Conservation (phyloP, 1,284 basidiomycete species). For the Meripilus lineatus region DNA sequence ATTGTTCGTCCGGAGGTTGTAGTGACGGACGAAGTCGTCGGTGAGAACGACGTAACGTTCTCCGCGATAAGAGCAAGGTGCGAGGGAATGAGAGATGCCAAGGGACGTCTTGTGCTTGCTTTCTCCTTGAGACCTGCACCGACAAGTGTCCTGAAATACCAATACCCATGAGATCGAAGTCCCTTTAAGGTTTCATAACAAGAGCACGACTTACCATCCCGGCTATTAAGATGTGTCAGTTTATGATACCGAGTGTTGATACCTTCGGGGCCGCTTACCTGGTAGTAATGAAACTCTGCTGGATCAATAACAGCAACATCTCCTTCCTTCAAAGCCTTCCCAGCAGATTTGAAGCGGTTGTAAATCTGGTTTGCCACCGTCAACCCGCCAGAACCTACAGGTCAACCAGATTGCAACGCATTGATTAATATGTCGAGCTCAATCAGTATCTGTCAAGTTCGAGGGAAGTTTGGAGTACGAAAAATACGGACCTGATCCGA, state of each 20-base stretch:
- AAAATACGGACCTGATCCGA: conserved; percentile 55
- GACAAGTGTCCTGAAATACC: conserved; percentile 78
- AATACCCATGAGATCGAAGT: conserved; percentile 1
- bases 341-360: conserved; percentile 67
- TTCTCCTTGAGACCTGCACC: conserved; percentile 81
- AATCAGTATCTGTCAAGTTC: conserved; percentile 9
- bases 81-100: conserved; percentile 67
- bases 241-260: conserved; percentile 3
- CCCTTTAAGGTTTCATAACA: not conserved
- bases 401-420: not conserved
- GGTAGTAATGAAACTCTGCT: conserved; percentile 75
- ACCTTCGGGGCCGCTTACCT: conserved; percentile 39
- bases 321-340: conserved; percentile 60
- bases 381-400: conserved; percentile 71
- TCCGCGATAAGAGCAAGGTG: conserved; percentile 75
- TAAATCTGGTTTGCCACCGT: conserved; percentile 82
- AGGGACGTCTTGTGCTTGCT: conserved; percentile 59
- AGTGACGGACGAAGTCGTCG: conserved; percentile 70
- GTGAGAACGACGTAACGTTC: conserved; percentile 74
- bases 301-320: conserved; percentile 85
- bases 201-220: conserved; percentile 55
- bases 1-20: conserved; percentile 69
- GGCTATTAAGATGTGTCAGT: conserved; percentile 44
- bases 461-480: conserved; percentile 9
- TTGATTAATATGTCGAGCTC: not conserved